Conservation (phyloP, 2,329 filamentous ascomycete species). For the Paracoccidioides lutzii region DNA sequence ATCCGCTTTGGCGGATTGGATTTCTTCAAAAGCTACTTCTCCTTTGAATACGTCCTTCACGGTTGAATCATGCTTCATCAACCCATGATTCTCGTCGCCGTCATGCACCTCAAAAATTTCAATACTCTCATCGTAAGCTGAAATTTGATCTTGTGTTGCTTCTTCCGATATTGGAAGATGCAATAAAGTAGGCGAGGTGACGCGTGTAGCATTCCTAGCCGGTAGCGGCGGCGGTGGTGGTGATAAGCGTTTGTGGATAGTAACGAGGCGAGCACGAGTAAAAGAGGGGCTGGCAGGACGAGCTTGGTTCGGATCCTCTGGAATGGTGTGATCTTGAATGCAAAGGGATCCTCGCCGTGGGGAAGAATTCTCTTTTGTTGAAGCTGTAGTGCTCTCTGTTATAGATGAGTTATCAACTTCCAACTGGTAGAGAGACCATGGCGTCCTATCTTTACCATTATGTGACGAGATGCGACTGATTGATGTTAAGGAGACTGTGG, state of each 20-base stretch:
- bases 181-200: neutral
- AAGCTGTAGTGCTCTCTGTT: neutral
- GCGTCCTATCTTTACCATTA: conserved; percentile 1
- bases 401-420: neutral
- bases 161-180: neutral
- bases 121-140: conserved; percentile 17
- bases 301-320: conserved; percentile 36
- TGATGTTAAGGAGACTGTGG: conserved; percentile 2
- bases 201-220: conserved; percentile 32
- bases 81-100: conserved; percentile 40
- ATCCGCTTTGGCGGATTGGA: neutral
- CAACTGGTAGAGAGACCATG: neutral
- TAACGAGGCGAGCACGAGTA: conserved; percentile 67
- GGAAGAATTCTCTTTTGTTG: neutral
- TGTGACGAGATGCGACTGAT: conserved; percentile 6
- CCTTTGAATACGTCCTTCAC: neutral
- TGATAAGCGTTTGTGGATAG: conserved; percentile 57
- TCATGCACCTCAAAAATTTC: conserved; percentile 23
- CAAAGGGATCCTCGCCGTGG: conserved; percentile 1
- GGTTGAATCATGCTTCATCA: neutral
- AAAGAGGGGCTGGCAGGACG: conserved; percentile 53
- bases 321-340: conserved; percentile 35
- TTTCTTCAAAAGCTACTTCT: neutral
- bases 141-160: neutral
- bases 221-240: conserved; percentile 56